These are phyloP conservation scores for Giardia muris DNA, from an alignment of 208 protist species.

Conservation along the genomic window DNA sequence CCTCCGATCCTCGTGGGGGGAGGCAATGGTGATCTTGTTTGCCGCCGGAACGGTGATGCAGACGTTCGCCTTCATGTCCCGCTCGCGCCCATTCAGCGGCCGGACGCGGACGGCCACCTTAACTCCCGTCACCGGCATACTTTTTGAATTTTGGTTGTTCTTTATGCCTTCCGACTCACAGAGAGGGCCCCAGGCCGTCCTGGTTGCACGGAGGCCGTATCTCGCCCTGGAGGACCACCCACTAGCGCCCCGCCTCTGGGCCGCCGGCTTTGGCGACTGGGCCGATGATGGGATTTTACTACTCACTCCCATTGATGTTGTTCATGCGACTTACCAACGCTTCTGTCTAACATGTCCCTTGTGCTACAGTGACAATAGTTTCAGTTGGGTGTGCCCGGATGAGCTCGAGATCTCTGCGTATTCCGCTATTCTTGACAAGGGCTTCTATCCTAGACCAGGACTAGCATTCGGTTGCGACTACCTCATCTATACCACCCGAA, in stretches of 20 bases:
- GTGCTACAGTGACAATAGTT: too few relatives aligned
- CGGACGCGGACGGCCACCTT: background rate
- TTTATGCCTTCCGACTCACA: background rate
- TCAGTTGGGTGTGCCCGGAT: background rate
- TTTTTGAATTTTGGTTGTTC: background rate
- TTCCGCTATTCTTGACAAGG: background rate
- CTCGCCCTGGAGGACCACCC: background rate
- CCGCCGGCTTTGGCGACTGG: background rate
- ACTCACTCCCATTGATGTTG: too few relatives aligned
- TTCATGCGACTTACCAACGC: too few relatives aligned
- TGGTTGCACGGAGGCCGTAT: background rate
- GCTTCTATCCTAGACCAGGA: background rate
- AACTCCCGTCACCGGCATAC: background rate
- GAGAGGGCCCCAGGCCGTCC: background rate
- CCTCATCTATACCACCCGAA: background rate
- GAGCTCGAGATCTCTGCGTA: background rate
- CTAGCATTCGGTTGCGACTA: background rate
- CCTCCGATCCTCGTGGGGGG: background rate
- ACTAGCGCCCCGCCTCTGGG: background rate
- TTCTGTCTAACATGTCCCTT: too few relatives aligned
- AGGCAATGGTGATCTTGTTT: background rate
- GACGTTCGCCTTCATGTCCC: background rate
- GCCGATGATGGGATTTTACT: background rate
- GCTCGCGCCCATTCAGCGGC: background rate
- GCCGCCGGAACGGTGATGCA: background rate